phyloP scores from a whole-genome alignment of 495 filamentous ascomycete species.

The Penicillium longicatenatum region DNA sequence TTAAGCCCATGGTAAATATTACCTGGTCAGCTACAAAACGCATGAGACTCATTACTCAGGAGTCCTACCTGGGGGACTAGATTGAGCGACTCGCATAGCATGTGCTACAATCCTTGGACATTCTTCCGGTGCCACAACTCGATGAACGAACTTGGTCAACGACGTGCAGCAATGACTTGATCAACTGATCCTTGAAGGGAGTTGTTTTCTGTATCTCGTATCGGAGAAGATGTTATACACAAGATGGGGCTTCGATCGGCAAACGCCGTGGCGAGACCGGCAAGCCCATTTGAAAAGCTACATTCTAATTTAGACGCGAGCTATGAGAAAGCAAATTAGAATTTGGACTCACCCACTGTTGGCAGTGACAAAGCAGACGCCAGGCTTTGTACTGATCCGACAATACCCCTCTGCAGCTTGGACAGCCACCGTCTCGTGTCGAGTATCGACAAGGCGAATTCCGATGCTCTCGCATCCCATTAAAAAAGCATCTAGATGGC shows the following conservation, averaged over 20 bases:
- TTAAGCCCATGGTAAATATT: too few species aligned
- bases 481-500: constrained; percentile 35
- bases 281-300: constrained; percentile 34
- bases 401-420: constrained; percentile 33
- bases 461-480: constrained; percentile 31
- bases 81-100: constrained; percentile 28
- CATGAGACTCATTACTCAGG: not conserved
- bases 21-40: too few species aligned
- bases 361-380: constrained; percentile 33
- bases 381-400: constrained; percentile 25
- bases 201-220: constrained; percentile 33
- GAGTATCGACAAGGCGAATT: constrained; percentile 31
- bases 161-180: constrained; percentile 26
- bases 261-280: constrained; percentile 31
- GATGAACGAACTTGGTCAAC: constrained; percentile 33
- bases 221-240: constrained; percentile 33
- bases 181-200: constrained; percentile 33
- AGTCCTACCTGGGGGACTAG: constrained; percentile 28
- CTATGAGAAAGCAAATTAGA: too few species aligned
- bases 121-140: constrained; percentile 29
- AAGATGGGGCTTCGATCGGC: constrained; percentile 30
- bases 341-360: constrained; percentile 28
- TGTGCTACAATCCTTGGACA: constrained; percentile 29
- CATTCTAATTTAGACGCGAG: not conserved
- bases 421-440: constrained; percentile 34